Percentiles rank a stretch among this genome's conserved stretches.
phyloP scores from a whole-genome alignment of 106 monocot genomes.

The Cymbidium sinense region DNA sequence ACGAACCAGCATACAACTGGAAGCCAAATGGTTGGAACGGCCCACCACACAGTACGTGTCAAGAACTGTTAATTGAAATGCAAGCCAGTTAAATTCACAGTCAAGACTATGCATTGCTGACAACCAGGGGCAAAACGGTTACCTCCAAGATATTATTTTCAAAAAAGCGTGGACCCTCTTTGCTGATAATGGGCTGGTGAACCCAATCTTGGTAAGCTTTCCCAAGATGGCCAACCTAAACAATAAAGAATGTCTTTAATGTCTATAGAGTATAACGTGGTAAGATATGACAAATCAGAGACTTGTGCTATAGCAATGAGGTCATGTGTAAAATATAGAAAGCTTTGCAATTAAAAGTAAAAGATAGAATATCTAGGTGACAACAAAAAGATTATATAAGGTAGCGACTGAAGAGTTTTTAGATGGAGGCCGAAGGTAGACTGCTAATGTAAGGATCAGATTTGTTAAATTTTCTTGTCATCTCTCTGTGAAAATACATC shows the following conservation, averaged over 20 bases:
- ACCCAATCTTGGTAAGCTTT: constrained; percentile 81
- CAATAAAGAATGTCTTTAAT: background rate
- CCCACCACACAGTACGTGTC: constrained; percentile 78
- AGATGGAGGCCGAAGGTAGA: background rate
- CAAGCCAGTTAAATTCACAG: constrained; percentile 2
- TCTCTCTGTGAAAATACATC: background rate
- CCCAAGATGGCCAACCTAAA: constrained; percentile 75
- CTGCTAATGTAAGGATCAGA: background rate
- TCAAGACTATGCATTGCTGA: background rate
- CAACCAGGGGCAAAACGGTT: background rate
- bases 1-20: constrained; percentile 61
- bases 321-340: background rate
- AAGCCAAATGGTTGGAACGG: constrained; percentile 71
- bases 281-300: background rate
- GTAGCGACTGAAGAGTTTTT: background rate
- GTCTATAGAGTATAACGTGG: background rate
- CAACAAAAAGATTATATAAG: background rate
- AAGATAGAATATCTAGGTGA: no score
- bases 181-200: constrained; percentile 77
- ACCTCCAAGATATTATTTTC: constrained; percentile 63
- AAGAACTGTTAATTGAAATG: constrained; percentile 40
- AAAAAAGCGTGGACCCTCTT: constrained; percentile 78
- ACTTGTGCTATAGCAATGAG: background rate
- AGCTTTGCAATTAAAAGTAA: background rate
- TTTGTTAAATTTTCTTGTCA: background rate